Conservation (phyloP, 495 filamentous ascomycete species). For the Venustampulla echinocandica region DNA sequence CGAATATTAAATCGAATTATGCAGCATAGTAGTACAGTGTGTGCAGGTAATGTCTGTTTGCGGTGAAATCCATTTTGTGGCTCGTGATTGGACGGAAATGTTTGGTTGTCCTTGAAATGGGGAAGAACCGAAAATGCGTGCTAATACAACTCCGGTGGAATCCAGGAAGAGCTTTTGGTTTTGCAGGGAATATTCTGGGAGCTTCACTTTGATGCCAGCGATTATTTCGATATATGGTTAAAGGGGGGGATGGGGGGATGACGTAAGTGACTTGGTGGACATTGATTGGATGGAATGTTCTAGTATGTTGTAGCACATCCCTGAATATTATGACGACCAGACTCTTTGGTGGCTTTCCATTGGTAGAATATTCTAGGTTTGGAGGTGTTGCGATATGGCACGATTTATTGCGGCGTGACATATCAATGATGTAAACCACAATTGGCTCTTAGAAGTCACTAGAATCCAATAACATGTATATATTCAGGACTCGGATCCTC, state of each 20-base stretch:
- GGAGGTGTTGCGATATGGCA: neutral
- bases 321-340: neutral
- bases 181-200: neutral
- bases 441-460: conserved; percentile 7
- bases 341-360: neutral
- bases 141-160: too few species aligned
- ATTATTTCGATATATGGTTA: neutral
- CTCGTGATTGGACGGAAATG: too few species aligned
- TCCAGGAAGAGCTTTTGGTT: too few species aligned
- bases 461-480: conserved; percentile 11
- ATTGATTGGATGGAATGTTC: neutral
- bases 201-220: neutral
- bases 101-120: too few species aligned
- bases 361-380: conserved; percentile 4
- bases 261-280: neutral
- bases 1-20: too few species aligned
- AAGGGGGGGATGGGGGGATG: neutral
- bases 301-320: neutral
- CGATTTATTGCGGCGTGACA: neutral
- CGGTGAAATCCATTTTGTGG: too few species aligned
- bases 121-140: too few species aligned
- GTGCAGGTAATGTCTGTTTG: too few species aligned
- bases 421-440: neutral
- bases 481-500: neutral
- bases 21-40: too few species aligned